Evolutionary conservation across 106 monocot species (phyloP), one percentile per base, ranked within the genome.

Genomic region (Acorus calamus): DNA sequence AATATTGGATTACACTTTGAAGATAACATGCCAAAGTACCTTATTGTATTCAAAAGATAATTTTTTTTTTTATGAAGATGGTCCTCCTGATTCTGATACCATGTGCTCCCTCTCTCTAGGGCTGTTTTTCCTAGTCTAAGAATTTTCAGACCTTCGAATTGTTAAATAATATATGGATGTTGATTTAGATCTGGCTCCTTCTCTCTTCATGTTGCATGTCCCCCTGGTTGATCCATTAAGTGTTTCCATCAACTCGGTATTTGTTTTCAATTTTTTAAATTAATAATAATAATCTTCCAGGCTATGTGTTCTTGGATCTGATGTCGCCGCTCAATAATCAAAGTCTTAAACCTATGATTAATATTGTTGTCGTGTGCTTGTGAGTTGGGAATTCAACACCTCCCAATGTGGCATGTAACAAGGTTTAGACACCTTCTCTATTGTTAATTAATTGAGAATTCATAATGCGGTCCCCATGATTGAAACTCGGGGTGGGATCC

Each of bases 221-320:
- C 52, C 42, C 10, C 45, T 8, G 8, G 10, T 6, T 55, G 11
- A 47, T 57, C 41, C 61, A 50, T 55, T 10, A 47, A 14, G 7
- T 9, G 8, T 42, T n/a, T 56, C 44, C 14, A 48, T 67, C 57
- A 75, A 65, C n/a, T 78, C 73, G 69, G 47, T 66, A 46, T 74
- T 47, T 42, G 43, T 44, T 59, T 52, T 60, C 28, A 28, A 45
- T 6, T 62, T 11, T 7, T 63, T 54, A 28, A 28, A 28, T 28
- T 28, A 28, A 28, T 28, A 28, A 28, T 28, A 28, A 28, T 28
- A 28, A 28, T 28, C 28, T 45, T 14, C 11, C 59, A 70, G 66
- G 64, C 61, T 50, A 47, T 67, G 52, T 10, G 8, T 81, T 68
- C 76, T 81, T 76, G 76, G 80, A 76, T 81, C 76, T 81, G 75